Conservation (phyloP, 2,329 filamentous ascomycete species). For the Aureobasidium sp. region DNA sequence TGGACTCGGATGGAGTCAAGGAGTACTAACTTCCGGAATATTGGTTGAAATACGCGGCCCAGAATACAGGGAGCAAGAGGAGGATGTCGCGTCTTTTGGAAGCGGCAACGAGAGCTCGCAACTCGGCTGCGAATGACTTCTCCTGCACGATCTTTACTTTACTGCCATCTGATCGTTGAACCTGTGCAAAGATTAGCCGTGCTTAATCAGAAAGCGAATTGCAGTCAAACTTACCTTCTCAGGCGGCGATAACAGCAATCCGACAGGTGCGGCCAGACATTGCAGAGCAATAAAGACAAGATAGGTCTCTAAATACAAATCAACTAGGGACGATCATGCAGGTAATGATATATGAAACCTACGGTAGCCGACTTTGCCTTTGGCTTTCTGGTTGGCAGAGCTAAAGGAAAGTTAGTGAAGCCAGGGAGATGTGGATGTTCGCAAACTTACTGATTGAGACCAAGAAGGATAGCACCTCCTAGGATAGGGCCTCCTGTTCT, state of each 20-base stretch:
- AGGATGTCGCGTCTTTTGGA: constrained; percentile 30
- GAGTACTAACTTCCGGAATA: constrained; percentile 29
- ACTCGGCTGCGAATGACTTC: constrained; percentile 35
- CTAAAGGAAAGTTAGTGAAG: neutral
- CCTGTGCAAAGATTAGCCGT: constrained; percentile 17
- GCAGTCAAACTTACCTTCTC: constrained; percentile 25
- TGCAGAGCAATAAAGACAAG: constrained; percentile 40
- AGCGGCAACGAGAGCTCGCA: constrained; percentile 32
- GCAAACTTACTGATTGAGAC: constrained; percentile 35
- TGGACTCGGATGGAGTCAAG: too few relatives aligned
- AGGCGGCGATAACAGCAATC: constrained; percentile 34
- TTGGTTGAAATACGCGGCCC: constrained; percentile 41
- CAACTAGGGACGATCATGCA: neutral
- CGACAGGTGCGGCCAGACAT: constrained; percentile 32
- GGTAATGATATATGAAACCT: neutral
- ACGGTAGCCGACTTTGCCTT: constrained; percentile 29
- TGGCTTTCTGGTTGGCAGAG: constrained; percentile 33
- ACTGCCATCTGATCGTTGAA: constrained; percentile 37
- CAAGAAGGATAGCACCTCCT: constrained; percentile 42
- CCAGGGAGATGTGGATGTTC: neutral
- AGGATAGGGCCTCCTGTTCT: constrained; percentile 44
- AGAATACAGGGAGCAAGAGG: constrained; percentile 39
- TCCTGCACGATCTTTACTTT: constrained; percentile 34
- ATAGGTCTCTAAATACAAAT: constrained; percentile 29
- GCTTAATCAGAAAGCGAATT: too few relatives aligned